Evolutionary conservation across 2,329 filamentous ascomycete genomes (phyloP).

Genomic region (Graphiopsis chlorocephala): DNA sequence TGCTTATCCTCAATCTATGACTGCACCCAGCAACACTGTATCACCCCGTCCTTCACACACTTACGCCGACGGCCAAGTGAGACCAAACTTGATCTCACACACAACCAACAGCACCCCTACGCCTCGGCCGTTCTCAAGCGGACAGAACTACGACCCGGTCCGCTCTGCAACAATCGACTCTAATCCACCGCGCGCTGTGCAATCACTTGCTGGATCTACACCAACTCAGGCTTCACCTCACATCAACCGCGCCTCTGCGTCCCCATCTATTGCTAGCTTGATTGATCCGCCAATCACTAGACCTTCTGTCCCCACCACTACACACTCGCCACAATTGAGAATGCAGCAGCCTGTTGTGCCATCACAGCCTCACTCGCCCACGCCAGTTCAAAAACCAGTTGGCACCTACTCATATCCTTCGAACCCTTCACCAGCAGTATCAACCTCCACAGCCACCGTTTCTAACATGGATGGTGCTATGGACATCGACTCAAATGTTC

Average conservation of each 20-base stretch:
- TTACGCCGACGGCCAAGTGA: conserved; percentile 3
- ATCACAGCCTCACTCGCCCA: conserved; percentile 13
- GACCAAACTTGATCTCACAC: conserved; percentile 20
- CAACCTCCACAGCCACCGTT: conserved; percentile 12
- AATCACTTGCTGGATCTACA: conserved; percentile 23
- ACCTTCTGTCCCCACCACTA: conserved; percentile 31
- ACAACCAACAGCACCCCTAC: conserved; percentile 31
- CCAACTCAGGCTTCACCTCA: conserved; percentile 41
- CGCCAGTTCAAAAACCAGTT: conserved; percentile 3
- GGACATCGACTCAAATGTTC: conserved; percentile 30
- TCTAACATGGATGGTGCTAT: conserved; percentile 29
- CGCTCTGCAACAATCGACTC: conserved; percentile 52
- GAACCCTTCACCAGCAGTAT: conserved; percentile 18
- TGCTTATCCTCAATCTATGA: conserved; percentile 11
- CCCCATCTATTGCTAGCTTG: conserved; percentile 86
- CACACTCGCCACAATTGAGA: conserved; percentile 24
- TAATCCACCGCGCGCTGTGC: conserved; percentile 23
- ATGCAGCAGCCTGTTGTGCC: conserved; percentile 24
- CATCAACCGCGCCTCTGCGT: conserved; percentile 74
- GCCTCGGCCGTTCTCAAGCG: conserved; percentile 60
- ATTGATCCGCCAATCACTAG: conserved; percentile 65
- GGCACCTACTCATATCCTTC: not conserved
- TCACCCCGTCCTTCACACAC: conserved; percentile 36
- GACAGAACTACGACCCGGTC: conserved; percentile 87
- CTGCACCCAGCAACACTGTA: conserved; percentile 8